Conservation (phyloP, 1,139 yeast species). For the Lodderomyces metapsilosis region DNA sequence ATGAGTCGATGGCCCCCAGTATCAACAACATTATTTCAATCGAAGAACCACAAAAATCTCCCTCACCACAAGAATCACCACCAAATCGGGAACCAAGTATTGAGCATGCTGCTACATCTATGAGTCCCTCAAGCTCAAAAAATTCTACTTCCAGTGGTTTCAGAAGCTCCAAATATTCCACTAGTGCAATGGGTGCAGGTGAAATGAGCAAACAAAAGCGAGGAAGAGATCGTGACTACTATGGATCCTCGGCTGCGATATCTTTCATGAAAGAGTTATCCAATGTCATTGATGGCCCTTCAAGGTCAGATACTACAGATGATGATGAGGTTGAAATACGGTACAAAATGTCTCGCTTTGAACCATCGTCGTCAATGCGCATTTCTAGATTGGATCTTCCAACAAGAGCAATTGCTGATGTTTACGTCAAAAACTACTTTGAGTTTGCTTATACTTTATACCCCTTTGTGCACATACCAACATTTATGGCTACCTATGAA, state of each 20-base stretch:
- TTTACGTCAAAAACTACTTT: neutral
- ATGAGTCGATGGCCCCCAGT: neutral
- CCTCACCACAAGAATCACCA: neutral
- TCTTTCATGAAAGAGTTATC: neutral
- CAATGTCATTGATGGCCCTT: neutral
- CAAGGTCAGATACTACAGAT: neutral
- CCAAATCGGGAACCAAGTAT: too few species aligned
- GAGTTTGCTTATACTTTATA: neutral
- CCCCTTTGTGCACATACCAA: conserved; percentile 1
- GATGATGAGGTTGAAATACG: neutral
- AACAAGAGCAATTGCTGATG: neutral
- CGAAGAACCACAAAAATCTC: neutral
- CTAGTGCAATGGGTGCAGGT: conserved; percentile 2
- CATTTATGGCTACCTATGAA: neutral
- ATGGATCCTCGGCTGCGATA: neutral
- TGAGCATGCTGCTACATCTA: too few species aligned
- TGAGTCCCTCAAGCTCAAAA: neutral
- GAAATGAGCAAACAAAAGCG: neutral
- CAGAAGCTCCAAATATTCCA: neutral
- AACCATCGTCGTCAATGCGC: neutral
- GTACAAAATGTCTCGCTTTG: neutral
- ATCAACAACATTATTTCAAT: neutral
- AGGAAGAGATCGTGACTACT: neutral
- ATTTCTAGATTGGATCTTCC: neutral
- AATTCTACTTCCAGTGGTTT: conserved; percentile 1